Evolutionary conservation across 768 basidiomycete species (phyloP), one percentile per base, ranked within the genome.

Genomic region (Mycena belliarum): DNA sequence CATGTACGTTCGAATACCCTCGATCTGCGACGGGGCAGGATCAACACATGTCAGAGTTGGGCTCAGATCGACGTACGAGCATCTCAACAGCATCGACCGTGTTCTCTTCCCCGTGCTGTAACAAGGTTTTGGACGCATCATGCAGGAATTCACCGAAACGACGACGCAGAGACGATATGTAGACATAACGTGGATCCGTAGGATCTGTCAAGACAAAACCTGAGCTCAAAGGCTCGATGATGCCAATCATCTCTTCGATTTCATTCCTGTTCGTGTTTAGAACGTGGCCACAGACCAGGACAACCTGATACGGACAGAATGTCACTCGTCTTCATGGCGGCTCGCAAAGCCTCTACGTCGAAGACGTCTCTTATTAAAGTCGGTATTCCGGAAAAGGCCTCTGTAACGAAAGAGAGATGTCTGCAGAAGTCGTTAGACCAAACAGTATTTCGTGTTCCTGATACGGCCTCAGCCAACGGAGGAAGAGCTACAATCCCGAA

Each of bases 401-500:
- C 85, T 54, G 87, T 86, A 49, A 94, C 83, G 49, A 89, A 77
- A 60, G 82, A 88, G 48, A 91, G 68, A 70, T 87, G 82, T 35
- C 88, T 89, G 74, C 92, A 94, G 67, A 94, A 92, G 61, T 94
- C 90, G 69, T 92, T 93, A 14, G 87, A 80, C 92, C 92, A 95
- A 16, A 79, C 61, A 16, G 81, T 79, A 69, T 89, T 81, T 21
- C 85, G 79, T 25, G 73, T 64, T 41, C 77, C 82, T 83, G 53
- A 40, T 20, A 44, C 11, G 20, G 16, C 20, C 32, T 35, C 53
- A 32, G 44, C 46, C 49, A 38, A 61, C n/a, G 11, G 35, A 25
- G 16, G 46, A 24, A 35, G 59, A 44, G 38, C 69, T 46, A 44
- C 54, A 6, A 18, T n/a, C 12, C 47, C 14, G 6, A 25, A 73